A percentile compares a stretch with the other conserved stretches of the same genome.
Conservation (phyloP, 108 stramenopile species). For the Nannochloropsis granulata region DNA sequence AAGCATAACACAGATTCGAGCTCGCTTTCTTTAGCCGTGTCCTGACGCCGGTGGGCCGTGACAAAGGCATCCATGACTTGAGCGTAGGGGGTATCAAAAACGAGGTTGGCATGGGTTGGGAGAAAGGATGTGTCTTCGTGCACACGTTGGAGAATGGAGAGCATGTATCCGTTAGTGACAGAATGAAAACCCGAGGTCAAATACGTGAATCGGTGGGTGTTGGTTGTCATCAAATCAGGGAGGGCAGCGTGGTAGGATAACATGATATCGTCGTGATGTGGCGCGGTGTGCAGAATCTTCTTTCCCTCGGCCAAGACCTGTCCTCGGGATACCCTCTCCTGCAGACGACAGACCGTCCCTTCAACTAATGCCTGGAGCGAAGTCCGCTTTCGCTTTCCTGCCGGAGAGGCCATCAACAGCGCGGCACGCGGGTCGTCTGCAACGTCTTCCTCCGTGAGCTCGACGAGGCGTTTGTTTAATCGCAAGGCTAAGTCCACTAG, state of each 20-base stretch:
- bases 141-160: background rate
- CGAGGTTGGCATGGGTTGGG: background rate
- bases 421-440: background rate
- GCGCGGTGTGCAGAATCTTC: slow-evolving; percentile 7
- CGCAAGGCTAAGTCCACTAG: background rate
- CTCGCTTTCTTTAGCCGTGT: background rate
- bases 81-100: background rate
- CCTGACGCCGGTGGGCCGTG: background rate
- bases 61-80: background rate
- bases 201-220: slow-evolving; percentile 6
- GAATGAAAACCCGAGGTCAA: slow-evolving; percentile 16
- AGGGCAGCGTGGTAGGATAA: slow-evolving; percentile 16
- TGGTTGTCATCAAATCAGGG: slow-evolving; percentile 10
- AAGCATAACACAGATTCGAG: slow-evolving; percentile 5
- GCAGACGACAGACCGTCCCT: background rate
- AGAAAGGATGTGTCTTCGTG: background rate
- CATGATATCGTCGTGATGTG: slow-evolving; percentile 26
- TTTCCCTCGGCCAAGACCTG: background rate
- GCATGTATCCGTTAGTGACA: slow-evolving; percentile 4
- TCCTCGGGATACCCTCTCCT: background rate
- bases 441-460: background rate
- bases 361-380: background rate
- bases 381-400: background rate
- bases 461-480: background rate
- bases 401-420: background rate